These are phyloP conservation scores for Lasiodiplodia hormozganensis DNA, from an alignment of 2,329 filamentous ascomycete species.

Conservation along the genomic window DNA sequence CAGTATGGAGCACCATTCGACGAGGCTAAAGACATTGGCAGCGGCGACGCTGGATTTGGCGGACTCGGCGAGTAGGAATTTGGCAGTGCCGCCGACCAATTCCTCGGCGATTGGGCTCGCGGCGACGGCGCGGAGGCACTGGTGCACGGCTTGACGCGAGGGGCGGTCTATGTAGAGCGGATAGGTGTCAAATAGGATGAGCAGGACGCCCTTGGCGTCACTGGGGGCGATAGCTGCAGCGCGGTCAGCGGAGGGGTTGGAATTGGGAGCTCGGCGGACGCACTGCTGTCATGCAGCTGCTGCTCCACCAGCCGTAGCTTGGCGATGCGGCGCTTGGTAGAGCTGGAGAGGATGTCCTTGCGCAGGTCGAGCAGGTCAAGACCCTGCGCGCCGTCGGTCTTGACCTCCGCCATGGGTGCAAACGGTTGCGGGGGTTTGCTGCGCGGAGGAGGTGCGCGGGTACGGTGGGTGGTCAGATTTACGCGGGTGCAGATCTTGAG, in stretches of 20 bases:
- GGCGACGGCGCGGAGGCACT: constrained; percentile 75
- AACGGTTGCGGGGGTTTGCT: constrained; percentile 1
- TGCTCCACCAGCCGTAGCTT: constrained; percentile 55
- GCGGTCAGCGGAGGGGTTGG: constrained; percentile 37
- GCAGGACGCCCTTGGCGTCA: constrained; percentile 64
- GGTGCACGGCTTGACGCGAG: constrained; percentile 82
- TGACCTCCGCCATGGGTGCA: constrained; percentile 44
- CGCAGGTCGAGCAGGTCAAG: constrained; percentile 46
- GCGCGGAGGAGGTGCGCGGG: constrained; percentile 19
- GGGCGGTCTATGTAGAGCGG: constrained; percentile 84
- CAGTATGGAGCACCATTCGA: constrained; percentile 87
- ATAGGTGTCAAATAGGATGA: constrained; percentile 85
- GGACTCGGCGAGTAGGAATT: constrained; percentile 73
- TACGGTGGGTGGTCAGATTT: constrained; percentile 23
- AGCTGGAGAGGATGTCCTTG: constrained; percentile 53
- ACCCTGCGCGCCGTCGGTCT: constrained; percentile 41
- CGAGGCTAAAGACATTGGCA: constrained; percentile 82
- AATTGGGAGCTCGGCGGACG: constrained; percentile 47
- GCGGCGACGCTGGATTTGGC: constrained; percentile 79
- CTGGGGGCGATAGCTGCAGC: constrained; percentile 47
- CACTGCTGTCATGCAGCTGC: constrained; percentile 52
- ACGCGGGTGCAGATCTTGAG: constrained; percentile 28
- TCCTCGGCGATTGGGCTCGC: constrained; percentile 63
- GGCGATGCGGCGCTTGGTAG: constrained; percentile 55
- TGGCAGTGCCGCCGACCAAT: constrained; percentile 69